Conservation (phyloP, 2,329 filamentous ascomycete species). For the Diaporthe ampelina region DNA sequence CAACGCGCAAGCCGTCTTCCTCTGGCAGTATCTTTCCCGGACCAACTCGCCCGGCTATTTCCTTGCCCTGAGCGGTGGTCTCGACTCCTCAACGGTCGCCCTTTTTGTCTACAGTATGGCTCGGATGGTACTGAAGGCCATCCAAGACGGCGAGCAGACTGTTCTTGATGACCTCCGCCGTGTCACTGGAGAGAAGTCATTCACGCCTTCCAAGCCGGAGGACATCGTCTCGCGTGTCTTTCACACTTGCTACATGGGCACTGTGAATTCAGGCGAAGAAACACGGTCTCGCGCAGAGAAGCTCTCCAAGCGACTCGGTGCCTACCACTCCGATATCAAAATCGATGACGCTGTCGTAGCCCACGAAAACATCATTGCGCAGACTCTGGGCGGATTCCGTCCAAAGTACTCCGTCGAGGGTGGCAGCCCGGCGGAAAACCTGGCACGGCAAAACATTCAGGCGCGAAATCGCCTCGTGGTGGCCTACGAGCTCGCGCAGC, state of each 20-base stretch:
- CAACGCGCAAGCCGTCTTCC: conserved; percentile 46
- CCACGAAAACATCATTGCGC: conserved; percentile 54
- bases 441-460: conserved; percentile 78
- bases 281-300: conserved; percentile 72
- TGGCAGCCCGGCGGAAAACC: conserved; percentile 69
- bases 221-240: conserved; percentile 42
- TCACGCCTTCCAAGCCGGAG: conserved; percentile 39
- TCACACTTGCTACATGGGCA: conserved; percentile 72
- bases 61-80: conserved; percentile 43
- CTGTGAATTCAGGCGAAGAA: conserved; percentile 69
- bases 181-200: conserved; percentile 41
- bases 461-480: conserved; percentile 75
- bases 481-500: conserved; percentile 73
- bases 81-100: conserved; percentile 44
- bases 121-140: conserved; percentile 41
- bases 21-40: conserved; percentile 44
- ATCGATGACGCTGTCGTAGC: conserved; percentile 77
- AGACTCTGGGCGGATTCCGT: conserved; percentile 47
- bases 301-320: conserved; percentile 72
- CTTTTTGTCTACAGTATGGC: conserved; percentile 45
- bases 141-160: conserved; percentile 41
- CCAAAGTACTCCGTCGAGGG: conserved; percentile 68
- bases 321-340: conserved; percentile 78
- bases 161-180: conserved; percentile 41
- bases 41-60: conserved; percentile 43